Conservation (phyloP, 176 grass and related monocot genomes). For the Avena eriantha region DNA sequence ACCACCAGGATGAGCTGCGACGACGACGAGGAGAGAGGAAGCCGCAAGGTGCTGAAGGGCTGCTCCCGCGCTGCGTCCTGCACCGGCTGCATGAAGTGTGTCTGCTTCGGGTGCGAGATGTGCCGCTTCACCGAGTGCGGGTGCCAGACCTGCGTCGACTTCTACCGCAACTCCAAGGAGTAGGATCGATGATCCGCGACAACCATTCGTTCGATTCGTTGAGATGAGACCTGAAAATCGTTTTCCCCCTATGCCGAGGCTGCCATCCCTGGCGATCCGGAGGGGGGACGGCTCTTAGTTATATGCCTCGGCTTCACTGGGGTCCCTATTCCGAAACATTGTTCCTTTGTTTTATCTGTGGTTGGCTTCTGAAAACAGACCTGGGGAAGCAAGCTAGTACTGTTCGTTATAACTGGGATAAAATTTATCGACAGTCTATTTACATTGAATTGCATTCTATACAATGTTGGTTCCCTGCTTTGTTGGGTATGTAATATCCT, state of each 20-base stretch:
- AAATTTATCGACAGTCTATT: constrained; percentile 14
- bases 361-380: constrained; percentile 9
- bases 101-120: constrained; percentile 89
- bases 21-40: constrained; percentile 88
- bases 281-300: neutral
- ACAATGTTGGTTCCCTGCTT: neutral
- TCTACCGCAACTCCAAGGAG: constrained; percentile 69
- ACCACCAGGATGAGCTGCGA: constrained; percentile 65
- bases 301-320: neutral
- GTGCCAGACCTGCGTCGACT: constrained; percentile 94
- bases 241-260: neutral
- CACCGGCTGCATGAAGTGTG: constrained; percentile 84
- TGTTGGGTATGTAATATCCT: neutral
- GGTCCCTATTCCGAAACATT: constrained; percentile 19
- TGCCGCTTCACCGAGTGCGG: constrained; percentile 91
- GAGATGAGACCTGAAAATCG: neutral
- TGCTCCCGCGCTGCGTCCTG: constrained; percentile 75
- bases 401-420: neutral
- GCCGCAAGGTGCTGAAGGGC: constrained; percentile 83
- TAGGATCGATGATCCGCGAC: neutral
- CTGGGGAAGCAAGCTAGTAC: constrained; percentile 10
- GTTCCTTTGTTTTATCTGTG: neutral
- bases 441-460: constrained; percentile 2
- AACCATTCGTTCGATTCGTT: constrained; percentile 42
- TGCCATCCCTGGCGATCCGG: neutral